Evolutionary conservation across 495 filamentous ascomycete species (phyloP).

Genomic region (Penicillium verhagenii): DNA sequence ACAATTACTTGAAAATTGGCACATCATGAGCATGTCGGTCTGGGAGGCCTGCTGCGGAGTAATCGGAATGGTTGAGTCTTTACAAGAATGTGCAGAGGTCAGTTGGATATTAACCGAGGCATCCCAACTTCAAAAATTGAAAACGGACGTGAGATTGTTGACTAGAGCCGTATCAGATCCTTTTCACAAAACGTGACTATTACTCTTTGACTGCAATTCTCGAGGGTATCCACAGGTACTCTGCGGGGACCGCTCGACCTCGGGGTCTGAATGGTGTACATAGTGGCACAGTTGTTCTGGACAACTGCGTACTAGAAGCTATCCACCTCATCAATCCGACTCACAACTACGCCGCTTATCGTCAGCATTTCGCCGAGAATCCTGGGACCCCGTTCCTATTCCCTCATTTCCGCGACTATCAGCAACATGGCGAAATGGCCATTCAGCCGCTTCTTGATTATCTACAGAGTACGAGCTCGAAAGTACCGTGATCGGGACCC

Average conservation of each 20-base stretch:
- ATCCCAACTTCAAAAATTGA: no score
- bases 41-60: conserved; percentile 46
- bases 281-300: conserved; percentile 19
- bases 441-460: conserved; percentile 33
- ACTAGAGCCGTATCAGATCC: conserved; percentile 27
- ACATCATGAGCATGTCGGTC: conserved; percentile 29
- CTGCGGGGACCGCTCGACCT: conserved; percentile 23
- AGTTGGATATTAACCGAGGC: no score
- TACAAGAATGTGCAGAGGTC: conserved; percentile 40
- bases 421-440: conserved; percentile 29
- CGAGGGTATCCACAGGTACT: conserved; percentile 35
- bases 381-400: conserved; percentile 43
- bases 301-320: conserved; percentile 22
- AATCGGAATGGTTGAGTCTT: conserved; percentile 29
- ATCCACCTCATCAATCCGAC: conserved; percentile 25
- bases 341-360: conserved; percentile 38
- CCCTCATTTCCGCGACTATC: conserved; percentile 39
- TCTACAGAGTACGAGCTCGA: conserved; percentile 11
- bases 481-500: background rate
- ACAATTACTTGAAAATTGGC: conserved; percentile 28
- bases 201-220: conserved; percentile 39
- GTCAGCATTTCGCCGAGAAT: conserved; percentile 28
- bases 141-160: no score
- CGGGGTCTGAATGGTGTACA: conserved; percentile 11
- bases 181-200: conserved; percentile 30